Conservation (phyloP, 2,329 filamentous ascomycete species). For the Grosmannia penicillata region DNA sequence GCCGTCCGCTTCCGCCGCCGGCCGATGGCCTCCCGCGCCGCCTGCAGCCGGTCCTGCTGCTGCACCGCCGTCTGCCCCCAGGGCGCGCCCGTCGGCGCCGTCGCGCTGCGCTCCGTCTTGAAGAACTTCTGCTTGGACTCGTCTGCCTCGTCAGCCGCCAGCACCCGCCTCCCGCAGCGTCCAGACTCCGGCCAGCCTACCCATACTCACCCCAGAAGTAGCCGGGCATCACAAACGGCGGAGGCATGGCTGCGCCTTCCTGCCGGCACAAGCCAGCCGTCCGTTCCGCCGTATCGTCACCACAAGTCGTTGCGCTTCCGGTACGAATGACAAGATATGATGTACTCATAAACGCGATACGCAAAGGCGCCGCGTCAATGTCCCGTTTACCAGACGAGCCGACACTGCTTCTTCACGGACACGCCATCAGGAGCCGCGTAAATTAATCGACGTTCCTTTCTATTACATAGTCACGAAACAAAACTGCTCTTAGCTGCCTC, state of each 20-base stretch:
- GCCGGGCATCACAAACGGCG: slow-evolving; percentile 28
- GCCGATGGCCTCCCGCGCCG: background rate
- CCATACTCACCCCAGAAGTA: slow-evolving; percentile 34
- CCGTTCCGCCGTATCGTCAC: background rate
- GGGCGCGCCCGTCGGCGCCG: slow-evolving; percentile 29
- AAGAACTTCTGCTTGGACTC: slow-evolving; percentile 48
- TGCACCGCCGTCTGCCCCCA: slow-evolving; percentile 31
- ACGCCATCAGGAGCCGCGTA: too few species aligned
- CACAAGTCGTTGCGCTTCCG: too few species aligned
- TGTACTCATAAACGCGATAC: too few species aligned
- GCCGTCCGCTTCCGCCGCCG: background rate
- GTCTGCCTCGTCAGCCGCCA: slow-evolving; percentile 21
- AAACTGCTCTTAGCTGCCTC: too few species aligned
- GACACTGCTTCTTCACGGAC: too few species aligned
- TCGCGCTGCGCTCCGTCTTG: slow-evolving; percentile 40
- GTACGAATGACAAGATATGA: too few species aligned
- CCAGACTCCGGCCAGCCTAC: background rate
- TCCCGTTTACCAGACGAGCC: too few species aligned
- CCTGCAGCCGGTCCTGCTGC: background rate
- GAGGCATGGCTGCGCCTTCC: slow-evolving; percentile 7
- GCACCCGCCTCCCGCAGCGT: background rate
- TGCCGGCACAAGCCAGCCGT: too few species aligned
- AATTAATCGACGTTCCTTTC: too few species aligned
- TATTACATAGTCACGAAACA: too few species aligned
- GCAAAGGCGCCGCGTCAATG: too few species aligned